These are phyloP conservation scores for Daedaleopsis sinensis DNA, from an alignment of 768 basidiomycete genomes.

Conservation along the genomic window DNA sequence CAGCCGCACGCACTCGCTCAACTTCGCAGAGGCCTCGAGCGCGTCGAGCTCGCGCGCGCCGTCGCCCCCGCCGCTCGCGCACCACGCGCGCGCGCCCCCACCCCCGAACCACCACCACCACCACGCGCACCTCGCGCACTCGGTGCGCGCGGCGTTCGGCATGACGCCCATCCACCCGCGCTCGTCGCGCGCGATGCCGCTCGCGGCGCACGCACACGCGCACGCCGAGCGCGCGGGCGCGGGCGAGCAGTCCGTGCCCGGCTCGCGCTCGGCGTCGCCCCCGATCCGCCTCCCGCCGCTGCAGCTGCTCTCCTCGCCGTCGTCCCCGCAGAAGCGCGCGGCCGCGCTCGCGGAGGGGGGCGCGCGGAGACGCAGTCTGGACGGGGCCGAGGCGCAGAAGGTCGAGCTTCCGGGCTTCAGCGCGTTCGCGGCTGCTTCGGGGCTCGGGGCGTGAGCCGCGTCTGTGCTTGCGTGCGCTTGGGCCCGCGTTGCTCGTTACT, in stretches of 20 bases:
- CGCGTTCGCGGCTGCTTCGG: slow-evolving; percentile 59
- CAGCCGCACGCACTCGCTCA: slow-evolving; percentile 41
- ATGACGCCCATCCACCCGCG: slow-evolving; percentile 79
- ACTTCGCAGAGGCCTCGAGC: slow-evolving; percentile 35
- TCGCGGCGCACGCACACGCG: slow-evolving; percentile 26
- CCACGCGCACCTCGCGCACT: slow-evolving; percentile 77
- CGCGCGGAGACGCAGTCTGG: slow-evolving; percentile 17
- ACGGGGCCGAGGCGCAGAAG: slow-evolving; percentile 31
- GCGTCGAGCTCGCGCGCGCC: slow-evolving; percentile 62
- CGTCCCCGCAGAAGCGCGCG: slow-evolving; percentile 20
- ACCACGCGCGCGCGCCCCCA: slow-evolving; percentile 12
- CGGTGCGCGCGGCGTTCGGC: slow-evolving; percentile 85
- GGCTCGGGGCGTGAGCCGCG: slow-evolving; percentile 16
- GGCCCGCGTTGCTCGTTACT: no score
- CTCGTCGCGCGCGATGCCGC: slow-evolving; percentile 36
- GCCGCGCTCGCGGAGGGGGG: slow-evolving; percentile 21
- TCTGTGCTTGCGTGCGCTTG: neutral
- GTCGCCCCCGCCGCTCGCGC: slow-evolving; percentile 43
- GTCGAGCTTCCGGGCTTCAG: slow-evolving; percentile 66
- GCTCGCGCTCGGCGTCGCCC: slow-evolving; percentile 65
- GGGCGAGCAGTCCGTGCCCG: slow-evolving; percentile 41
- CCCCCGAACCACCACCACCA: slow-evolving; percentile 28
- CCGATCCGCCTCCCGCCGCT: slow-evolving; percentile 76
- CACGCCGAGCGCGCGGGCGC: slow-evolving; percentile 2
- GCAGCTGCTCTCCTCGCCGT: slow-evolving; percentile 44